These are phyloP conservation scores for Pulveroboletus sp. DNA, from an alignment of 768 basidiomycete genomes.

Conservation along the genomic window DNA sequence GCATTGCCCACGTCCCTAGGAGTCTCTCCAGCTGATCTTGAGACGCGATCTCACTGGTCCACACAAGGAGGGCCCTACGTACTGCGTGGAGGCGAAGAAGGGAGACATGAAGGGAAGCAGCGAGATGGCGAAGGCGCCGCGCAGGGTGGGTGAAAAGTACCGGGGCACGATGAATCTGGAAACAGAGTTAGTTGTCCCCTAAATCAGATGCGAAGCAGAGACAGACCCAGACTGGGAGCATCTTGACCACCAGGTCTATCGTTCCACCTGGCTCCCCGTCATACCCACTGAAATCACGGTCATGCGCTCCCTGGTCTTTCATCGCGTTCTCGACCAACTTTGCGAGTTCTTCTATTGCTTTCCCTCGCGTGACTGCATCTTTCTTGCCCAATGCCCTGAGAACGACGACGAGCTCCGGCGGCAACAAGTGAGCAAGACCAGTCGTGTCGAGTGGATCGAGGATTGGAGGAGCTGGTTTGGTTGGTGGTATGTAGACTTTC, in stretches of 20 bases:
- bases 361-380: constrained; percentile 76
- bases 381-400: constrained; percentile 84
- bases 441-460: constrained; percentile 86
- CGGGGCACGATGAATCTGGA: constrained; percentile 82
- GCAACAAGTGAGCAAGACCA: constrained; percentile 68
- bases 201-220: neutral
- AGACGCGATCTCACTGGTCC: constrained; percentile 45
- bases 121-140: constrained; percentile 62
- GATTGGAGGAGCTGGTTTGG: constrained; percentile 66
- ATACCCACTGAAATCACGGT: constrained; percentile 6
- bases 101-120: constrained; percentile 57
- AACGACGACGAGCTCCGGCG: constrained; percentile 78
- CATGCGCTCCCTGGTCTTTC: constrained; percentile 39
- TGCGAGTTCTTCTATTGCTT: constrained; percentile 79
- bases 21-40: constrained; percentile 50
- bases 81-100: constrained; percentile 54
- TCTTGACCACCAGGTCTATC: constrained; percentile 40
- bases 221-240: constrained; percentile 89
- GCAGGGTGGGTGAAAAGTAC: constrained; percentile 76
- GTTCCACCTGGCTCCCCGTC: constrained; percentile 16
- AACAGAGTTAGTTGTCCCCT: constrained; percentile 3
- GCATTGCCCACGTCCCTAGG: constrained; percentile 70
- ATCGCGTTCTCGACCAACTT: constrained; percentile 59
- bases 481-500: constrained; percentile 85
- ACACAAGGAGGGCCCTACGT: constrained; percentile 45